Percentiles rank a stretch among this genome's conserved stretches.
Evolutionary conservation across 2,329 filamentous ascomycete genomes (phyloP).

Genomic region (Aspergillus nomiae): DNA sequence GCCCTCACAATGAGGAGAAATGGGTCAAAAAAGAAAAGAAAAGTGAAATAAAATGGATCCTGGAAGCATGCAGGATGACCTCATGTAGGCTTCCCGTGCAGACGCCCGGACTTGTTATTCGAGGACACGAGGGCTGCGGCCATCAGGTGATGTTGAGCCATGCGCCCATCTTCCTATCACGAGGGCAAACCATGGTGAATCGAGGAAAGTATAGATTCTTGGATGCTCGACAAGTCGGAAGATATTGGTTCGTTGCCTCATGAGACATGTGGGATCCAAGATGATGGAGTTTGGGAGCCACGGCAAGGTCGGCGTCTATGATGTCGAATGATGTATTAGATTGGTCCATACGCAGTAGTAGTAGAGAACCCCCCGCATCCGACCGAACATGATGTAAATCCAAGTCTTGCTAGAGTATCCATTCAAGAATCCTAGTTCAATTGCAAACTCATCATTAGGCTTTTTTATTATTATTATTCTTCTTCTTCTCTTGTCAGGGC

Average conservation of each 20-base stretch:
- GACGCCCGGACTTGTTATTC: conserved; percentile 2
- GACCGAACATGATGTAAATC: not conserved
- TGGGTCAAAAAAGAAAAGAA: no score
- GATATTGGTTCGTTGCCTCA: not conserved
- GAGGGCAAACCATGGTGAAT: not conserved
- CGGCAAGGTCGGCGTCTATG: conserved; percentile 7
- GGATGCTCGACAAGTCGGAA: not conserved
- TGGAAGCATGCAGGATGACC: conserved; percentile 10
- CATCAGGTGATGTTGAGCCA: conserved; percentile 7
- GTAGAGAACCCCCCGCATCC: not conserved
- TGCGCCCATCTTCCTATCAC: not conserved
- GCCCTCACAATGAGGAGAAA: not conserved
- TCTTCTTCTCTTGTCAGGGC: not conserved
- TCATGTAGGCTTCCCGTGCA: conserved; percentile 3
- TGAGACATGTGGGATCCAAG: not conserved
- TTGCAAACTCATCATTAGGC: no score
- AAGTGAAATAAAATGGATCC: not conserved
- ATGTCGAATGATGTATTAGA: conserved; percentile 15
- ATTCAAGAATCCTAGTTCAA: not conserved
- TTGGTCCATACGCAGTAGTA: not conserved
- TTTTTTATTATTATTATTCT: not conserved
- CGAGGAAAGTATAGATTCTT: not conserved
- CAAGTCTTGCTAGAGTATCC: not conserved
- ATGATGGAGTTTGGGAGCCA: not conserved
- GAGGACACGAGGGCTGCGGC: conserved; percentile 8